Conservation (phyloP, 805 yeast genomes). For the Priceomyces medius region DNA sequence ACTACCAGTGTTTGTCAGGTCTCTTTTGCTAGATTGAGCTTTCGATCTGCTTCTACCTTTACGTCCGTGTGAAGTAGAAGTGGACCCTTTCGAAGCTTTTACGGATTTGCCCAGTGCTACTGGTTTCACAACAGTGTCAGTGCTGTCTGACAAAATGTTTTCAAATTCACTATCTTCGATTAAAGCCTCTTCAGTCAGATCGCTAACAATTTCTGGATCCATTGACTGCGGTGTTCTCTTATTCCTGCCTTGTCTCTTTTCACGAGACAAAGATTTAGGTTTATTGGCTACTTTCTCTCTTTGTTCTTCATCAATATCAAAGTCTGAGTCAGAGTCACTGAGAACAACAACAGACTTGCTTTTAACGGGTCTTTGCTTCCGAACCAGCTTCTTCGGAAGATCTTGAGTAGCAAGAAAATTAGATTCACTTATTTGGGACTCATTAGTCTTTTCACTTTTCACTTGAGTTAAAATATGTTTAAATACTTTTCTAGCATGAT, state of each 20-base stretch:
- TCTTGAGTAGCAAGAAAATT: background rate
- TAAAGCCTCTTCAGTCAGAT: background rate
- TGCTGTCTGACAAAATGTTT: no score
- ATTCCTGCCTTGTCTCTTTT: background rate
- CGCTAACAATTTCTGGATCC: slow-evolving; percentile 3
- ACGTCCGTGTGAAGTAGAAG: no score
- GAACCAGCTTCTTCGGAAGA: background rate
- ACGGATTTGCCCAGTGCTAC: no score
- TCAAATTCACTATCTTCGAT: no score
- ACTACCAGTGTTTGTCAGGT: background rate
- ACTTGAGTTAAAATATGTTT: slow-evolving; percentile 44
- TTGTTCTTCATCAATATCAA: slow-evolving; percentile 1
- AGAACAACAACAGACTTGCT: slow-evolving; percentile 2
- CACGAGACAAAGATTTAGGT: background rate
- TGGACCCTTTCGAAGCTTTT: no score
- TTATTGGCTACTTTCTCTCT: background rate
- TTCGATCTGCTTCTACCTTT: background rate
- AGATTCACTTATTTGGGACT: background rate
- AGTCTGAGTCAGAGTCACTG: slow-evolving; percentile 8
- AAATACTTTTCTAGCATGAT: slow-evolving; percentile 33
- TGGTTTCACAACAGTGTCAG: no score
- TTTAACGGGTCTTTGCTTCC: background rate
- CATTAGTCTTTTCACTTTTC: slow-evolving; percentile 16
- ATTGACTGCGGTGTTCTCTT: background rate
- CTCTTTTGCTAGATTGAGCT: background rate